These are phyloP conservation scores for Ceratocystis destructans DNA, from an alignment of 2,329 filamentous ascomycete species.

Conservation along the genomic window DNA sequence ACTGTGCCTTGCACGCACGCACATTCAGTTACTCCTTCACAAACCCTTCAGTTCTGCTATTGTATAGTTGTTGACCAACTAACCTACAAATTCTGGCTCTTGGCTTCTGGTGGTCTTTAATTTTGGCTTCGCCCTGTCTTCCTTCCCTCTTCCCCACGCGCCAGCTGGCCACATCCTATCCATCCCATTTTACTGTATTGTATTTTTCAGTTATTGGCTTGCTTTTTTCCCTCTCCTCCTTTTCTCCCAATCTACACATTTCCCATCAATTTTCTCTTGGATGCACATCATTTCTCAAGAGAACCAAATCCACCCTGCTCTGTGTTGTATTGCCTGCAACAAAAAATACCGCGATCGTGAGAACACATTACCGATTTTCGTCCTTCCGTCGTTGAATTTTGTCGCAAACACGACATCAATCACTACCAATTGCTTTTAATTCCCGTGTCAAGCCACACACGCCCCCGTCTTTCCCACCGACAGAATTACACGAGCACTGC, in stretches of 20 bases:
- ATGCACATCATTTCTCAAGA: neutral
- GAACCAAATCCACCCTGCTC: conserved; percentile 3
- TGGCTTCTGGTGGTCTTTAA: neutral
- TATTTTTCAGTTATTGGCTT: neutral
- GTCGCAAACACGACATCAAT: neutral
- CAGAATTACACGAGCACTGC: conserved; percentile 1
- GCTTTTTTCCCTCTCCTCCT: conserved; percentile 6
- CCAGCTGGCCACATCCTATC: conserved; percentile 11
- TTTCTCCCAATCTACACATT: neutral
- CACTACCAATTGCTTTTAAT: neutral
- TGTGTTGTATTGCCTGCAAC: conserved; percentile 2
- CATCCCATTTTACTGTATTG: neutral
- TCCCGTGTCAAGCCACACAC: conserved; percentile 1
- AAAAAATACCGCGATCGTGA: conserved; percentile 9
- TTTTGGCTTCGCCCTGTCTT: conserved; percentile 4
- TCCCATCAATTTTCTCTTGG: neutral
- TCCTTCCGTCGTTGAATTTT: neutral
- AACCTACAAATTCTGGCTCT: neutral
- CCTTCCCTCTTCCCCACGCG: conserved; percentile 10
- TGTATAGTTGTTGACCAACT: too few species aligned
- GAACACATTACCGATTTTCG: conserved; percentile 14
- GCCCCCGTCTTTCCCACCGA: neutral
- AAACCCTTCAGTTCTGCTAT: neutral
- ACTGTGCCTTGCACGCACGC: neutral
- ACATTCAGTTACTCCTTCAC: too few species aligned